Evolutionary conservation across 2,329 filamentous ascomycete genomes (phyloP).

Genomic region (Helotiales sp.): DNA sequence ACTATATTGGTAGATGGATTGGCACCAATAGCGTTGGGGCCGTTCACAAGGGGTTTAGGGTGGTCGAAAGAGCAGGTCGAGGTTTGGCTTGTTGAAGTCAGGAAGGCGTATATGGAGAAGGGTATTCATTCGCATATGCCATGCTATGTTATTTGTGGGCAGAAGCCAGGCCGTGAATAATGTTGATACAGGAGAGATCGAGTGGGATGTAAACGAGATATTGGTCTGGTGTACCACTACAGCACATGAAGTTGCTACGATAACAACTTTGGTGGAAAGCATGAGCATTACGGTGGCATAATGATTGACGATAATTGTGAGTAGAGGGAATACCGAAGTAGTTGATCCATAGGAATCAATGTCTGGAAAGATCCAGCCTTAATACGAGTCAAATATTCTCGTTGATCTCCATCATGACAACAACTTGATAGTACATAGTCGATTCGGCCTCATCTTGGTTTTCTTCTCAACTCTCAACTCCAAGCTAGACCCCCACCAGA

Average conservation of each 20-base stretch:
- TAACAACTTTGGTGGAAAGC: neutral
- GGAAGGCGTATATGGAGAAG: slow-evolving; percentile 46
- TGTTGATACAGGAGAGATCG: neutral
- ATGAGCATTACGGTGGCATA: neutral
- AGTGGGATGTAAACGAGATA: neutral
- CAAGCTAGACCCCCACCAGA: too few relatives aligned
- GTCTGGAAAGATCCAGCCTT: neutral
- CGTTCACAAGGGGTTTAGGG: slow-evolving; percentile 49
- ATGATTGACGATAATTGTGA: neutral
- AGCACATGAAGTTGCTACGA: too few relatives aligned
- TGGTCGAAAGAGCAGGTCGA: slow-evolving; percentile 52
- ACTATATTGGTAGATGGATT: slow-evolving; percentile 51
- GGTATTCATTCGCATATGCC: slow-evolving; percentile 52
- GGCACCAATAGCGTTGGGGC: slow-evolving; percentile 52
- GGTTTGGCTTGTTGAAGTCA: slow-evolving; percentile 47
- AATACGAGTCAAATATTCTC: neutral
- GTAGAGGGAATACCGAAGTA: neutral
- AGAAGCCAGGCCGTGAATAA: too few relatives aligned
- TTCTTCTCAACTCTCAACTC: too few relatives aligned
- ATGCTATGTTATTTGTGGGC: slow-evolving; percentile 54
- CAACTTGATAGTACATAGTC: too few relatives aligned
- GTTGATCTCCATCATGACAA: too few relatives aligned
- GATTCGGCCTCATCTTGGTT: too few relatives aligned
- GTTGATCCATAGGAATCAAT: too few relatives aligned
- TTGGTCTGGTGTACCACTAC: too few relatives aligned